Base-by-base conservation (phyloP, 257 asterid genomes). In the Fraxinus excelsior region DNA sequence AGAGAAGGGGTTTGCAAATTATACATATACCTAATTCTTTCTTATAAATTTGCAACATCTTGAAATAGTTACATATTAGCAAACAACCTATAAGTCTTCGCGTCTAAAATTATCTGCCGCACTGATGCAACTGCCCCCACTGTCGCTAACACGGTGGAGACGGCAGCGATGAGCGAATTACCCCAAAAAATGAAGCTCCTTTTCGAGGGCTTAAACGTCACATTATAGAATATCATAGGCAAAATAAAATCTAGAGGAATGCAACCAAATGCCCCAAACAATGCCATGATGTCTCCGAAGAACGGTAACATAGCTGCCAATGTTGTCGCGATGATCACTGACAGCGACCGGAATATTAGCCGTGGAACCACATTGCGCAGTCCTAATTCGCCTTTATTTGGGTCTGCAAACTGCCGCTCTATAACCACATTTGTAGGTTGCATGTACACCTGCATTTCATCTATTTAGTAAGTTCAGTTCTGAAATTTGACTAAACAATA, bases 231-330 rank as follows among this genome's bases (percentile, higher is more conserved):
- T 34, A 91, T 10, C 93, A 89, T 83, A 0, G 95, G 97, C 87
- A 91, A 76, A 1, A 91, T 79, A 66, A 90, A 91, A 74, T 91
- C 97, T 3, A 91, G 72, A 19, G 97, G 95, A 29, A 91, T 89
- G 78, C 86, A 81, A 31, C 93, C 97, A 25, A 90, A 83, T 14
- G 97, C 93, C 38, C 97, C 95, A 49, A 85, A 81, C 75, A 91
- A 72, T 1, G 97, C 93, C 92, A 89, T 85, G 46, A 91, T 89
- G 75, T 90, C 97, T 12, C 95, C 97, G 13, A 91, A 91, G 88
- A 91, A 90, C 0, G 97, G 97, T 4, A 91, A 78, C 97, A 91
- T 91, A 3, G 97, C 95, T 0, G 92, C 97, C 83, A 91, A 49
- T 0, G 87, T 84, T 1, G 95, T 82, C 23, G 93, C 92, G 4